Conservation (phyloP, 2,329 filamentous ascomycete species). For the Coniochaeta sp. region DNA sequence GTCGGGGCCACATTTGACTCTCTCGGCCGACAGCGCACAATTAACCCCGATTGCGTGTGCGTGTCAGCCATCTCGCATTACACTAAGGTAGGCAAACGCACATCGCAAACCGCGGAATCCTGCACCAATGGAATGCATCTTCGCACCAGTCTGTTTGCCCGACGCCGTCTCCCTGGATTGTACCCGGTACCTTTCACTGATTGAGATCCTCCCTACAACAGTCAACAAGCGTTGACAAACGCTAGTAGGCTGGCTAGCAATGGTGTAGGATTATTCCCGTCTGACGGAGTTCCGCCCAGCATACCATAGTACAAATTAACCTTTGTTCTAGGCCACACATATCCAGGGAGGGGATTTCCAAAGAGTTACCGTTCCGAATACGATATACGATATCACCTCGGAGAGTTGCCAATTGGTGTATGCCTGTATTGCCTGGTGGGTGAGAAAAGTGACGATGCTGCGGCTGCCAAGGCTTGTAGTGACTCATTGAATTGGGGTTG, state of each 20-base stretch:
- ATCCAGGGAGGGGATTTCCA: no score
- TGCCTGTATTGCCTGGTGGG: no score
- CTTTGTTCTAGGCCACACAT: neutral
- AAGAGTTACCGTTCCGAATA: no score
- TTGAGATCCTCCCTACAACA: no score
- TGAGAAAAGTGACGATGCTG: neutral
- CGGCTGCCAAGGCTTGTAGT: neutral
- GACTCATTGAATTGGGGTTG: neutral
- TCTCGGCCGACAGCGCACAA: neutral
- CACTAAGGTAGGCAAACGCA: neutral
- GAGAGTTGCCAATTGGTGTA: no score
- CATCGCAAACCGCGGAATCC: neutral
- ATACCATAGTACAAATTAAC: neutral
- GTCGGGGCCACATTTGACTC: neutral
- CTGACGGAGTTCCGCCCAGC: neutral
- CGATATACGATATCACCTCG: no score
- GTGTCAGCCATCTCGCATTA: neutral
- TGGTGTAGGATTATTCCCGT: neutral
- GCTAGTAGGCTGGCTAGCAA: neutral
- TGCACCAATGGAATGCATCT: neutral
- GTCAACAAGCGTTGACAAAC: neutral
- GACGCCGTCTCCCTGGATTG: neutral
- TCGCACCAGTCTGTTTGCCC: neutral
- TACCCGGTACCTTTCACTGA: neutral
- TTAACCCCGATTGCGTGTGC: neutral